Conservation (phyloP, 176 grass and related monocot genomes). For the Cenchrus fungigraminus region DNA sequence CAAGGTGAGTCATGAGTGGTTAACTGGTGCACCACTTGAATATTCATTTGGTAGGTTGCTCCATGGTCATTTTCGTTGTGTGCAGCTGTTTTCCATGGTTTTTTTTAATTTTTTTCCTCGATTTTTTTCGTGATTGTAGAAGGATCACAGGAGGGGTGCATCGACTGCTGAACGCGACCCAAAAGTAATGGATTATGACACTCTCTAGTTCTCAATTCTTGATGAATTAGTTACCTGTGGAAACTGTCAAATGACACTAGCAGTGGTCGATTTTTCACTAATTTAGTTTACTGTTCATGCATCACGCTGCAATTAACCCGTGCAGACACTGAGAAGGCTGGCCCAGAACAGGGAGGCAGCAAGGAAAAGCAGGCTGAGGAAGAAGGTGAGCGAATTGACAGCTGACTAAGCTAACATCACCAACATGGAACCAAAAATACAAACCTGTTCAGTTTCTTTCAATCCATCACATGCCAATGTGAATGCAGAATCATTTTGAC, state of each 20-base stretch:
- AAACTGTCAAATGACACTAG: not conserved
- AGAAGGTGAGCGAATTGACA: slow-evolving; percentile 69
- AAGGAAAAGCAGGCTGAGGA: slow-evolving; percentile 93
- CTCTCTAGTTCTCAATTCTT: not conserved
- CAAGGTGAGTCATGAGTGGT: slow-evolving; percentile 58
- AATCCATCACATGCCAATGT: not conserved
- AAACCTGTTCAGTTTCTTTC: not conserved
- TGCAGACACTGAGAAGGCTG: slow-evolving; percentile 88
- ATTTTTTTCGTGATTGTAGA: slow-evolving; percentile 45
- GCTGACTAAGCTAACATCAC: not conserved
- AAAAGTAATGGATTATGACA: slow-evolving; percentile 61
- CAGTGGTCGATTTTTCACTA: not conserved
- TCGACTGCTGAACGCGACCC: slow-evolving; percentile 73
- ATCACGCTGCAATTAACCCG: slow-evolving; percentile 6
- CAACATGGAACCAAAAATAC: slow-evolving; percentile 10
- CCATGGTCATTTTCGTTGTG: not conserved
- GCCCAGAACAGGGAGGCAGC: slow-evolving; percentile 99
- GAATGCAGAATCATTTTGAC: not conserved
- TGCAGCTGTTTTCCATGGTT: not conserved
- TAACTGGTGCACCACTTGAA: not conserved
- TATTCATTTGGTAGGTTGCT: not conserved
- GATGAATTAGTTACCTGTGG: not conserved
- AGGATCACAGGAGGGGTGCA: slow-evolving; percentile 72
- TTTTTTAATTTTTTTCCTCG: not conserved
- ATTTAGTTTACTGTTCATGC: slow-evolving; percentile 3